phyloP scores from a whole-genome alignment of 208 protist genomes.

The Crithidia fasciculata region DNA sequence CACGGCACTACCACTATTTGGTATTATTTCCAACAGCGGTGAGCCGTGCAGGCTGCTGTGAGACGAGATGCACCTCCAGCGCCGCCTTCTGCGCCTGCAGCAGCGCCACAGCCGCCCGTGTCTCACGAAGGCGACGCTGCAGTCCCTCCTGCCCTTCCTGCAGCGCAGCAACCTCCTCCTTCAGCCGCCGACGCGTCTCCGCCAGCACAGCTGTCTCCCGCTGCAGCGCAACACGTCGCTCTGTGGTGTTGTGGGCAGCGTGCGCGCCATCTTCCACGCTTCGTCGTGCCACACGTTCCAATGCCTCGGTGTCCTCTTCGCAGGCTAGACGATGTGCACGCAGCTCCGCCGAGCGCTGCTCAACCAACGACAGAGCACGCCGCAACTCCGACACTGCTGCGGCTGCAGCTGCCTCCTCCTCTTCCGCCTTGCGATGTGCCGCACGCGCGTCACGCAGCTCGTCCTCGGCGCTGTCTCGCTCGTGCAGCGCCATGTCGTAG shows the following conservation, averaged over 20 bases:
- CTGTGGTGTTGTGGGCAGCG: not conserved
- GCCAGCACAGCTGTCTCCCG: slow-evolving; percentile 19
- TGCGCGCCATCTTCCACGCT: not conserved
- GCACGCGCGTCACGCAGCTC: slow-evolving; percentile 1
- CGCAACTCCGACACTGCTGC: not conserved
- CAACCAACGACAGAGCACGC: not conserved
- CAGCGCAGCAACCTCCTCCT: slow-evolving; percentile 10
- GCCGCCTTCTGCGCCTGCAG: slow-evolving; percentile 5
- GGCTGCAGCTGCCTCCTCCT: not conserved
- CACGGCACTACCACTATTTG: not conserved
- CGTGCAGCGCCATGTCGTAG: slow-evolving; percentile 14
- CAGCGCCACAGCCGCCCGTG: not conserved
- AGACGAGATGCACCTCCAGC: slow-evolving; percentile 20
- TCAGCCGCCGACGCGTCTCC: not conserved
- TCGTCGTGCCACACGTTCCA: slow-evolving; percentile 1
- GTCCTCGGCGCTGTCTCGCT: slow-evolving; percentile 11
- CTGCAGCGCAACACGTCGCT: not conserved
- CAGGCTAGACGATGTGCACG: not conserved
- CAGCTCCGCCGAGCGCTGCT: slow-evolving; percentile 15
- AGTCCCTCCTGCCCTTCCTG: slow-evolving; percentile 5
- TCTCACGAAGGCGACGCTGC: not conserved
- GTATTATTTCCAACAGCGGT: no score
- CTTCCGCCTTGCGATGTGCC: slow-evolving; percentile 1
- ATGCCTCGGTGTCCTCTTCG: slow-evolving; percentile 9
- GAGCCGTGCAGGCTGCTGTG: not conserved